A percentile compares a stretch with the other conserved stretches of the same genome.
Evolutionary conservation across 2,329 filamentous ascomycete species (phyloP).

Genomic region (Neofusicoccum parvum): DNA sequence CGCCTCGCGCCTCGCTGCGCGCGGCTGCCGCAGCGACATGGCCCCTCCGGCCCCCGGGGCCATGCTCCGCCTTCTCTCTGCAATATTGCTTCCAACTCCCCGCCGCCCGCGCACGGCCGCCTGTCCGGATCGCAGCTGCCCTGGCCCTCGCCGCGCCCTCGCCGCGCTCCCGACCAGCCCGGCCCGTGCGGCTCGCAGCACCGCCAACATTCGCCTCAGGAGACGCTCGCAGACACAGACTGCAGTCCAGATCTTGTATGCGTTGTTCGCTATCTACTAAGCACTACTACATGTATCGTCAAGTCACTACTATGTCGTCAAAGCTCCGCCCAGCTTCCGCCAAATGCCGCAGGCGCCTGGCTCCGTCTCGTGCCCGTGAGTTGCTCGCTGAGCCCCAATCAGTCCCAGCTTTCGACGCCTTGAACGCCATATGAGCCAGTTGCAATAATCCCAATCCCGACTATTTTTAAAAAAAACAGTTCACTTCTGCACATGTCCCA

Average conservation of each 20-base stretch:
- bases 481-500: neutral
- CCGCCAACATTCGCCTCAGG: neutral
- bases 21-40: too few relatives aligned
- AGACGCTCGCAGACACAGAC: neutral
- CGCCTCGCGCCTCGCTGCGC: too few relatives aligned
- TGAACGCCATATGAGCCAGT: neutral
- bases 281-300: neutral
- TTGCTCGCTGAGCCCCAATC: neutral
- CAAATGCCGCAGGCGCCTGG: slow-evolving; percentile 1
- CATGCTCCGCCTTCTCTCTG: too few relatives aligned
- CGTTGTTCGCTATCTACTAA: slow-evolving; percentile 16
- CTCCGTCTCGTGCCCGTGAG: neutral
- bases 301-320: neutral
- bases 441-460: neutral
- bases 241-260: slow-evolving; percentile 15
- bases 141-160: neutral
- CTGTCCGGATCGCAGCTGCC: neutral
- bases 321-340: slow-evolving; percentile 5
- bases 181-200: neutral
- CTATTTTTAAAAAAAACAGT: neutral
- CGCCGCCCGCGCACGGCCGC: neutral
- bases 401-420: slow-evolving; percentile 2
- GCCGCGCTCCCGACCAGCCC: neutral
- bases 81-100: neutral
- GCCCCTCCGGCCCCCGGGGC: too few relatives aligned